Conservation (phyloP, 2,329 filamentous ascomycete genomes). For the Leptographium radiaticola region DNA sequence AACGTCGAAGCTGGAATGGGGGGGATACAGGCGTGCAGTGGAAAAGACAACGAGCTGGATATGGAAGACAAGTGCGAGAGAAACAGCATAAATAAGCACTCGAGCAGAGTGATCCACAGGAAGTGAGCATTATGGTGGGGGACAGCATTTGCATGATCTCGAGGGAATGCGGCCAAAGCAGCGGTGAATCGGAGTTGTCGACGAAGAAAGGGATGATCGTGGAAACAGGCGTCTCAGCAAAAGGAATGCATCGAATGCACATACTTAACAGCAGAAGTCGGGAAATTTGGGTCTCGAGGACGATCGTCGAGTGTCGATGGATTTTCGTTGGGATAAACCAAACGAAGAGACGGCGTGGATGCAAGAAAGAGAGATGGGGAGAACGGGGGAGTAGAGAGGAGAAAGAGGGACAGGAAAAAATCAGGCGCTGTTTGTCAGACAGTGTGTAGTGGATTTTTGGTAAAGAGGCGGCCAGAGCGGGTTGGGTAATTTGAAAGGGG, state of each 20-base stretch:
- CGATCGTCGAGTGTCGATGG: background rate
- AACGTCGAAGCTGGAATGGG: background rate
- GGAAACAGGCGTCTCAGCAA: background rate
- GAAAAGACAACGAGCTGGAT: background rate
- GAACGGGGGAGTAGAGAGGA: background rate
- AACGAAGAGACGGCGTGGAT: background rate
- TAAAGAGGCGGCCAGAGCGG: constrained; percentile 1
- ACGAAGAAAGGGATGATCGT: constrained; percentile 2
- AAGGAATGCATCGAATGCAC: background rate
- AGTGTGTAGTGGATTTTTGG: background rate
- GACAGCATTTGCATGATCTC: background rate
- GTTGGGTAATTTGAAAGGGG: background rate
- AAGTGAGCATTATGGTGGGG: background rate
- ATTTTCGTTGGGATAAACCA: background rate
- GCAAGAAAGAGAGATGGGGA: background rate
- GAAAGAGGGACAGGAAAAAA: background rate
- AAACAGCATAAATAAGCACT: background rate
- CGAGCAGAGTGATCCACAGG: background rate
- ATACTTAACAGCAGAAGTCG: background rate
- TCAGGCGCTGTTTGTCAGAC: background rate
- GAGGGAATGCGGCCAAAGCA: background rate
- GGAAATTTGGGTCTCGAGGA: background rate
- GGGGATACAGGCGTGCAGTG: background rate
- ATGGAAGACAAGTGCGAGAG: background rate
- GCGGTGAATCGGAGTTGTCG: background rate